Evolutionary conservation across 495 filamentous ascomycete genomes (phyloP).

Genomic region (Friedmanniomyces simplex): DNA sequence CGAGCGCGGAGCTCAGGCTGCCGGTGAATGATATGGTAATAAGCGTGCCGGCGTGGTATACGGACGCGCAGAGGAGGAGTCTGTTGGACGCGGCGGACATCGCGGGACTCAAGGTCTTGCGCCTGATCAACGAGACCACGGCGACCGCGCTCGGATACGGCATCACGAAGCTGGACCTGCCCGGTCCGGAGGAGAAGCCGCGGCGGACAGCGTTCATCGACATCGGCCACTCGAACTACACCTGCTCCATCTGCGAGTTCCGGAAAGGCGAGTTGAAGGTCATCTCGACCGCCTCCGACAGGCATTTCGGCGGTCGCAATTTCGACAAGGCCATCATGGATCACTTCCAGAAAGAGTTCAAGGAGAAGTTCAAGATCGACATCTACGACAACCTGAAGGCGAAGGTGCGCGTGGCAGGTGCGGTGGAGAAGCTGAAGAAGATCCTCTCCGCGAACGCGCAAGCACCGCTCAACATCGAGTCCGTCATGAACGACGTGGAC

Average conservation of each 20-base stretch:
- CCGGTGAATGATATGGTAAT: constrained; percentile 93
- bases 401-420: constrained; percentile 70
- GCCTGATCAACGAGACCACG: constrained; percentile 97
- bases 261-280: constrained; percentile 93
- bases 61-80: constrained; percentile 78
- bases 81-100: constrained; percentile 92
- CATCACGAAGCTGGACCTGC: constrained; percentile 94
- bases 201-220: constrained; percentile 87
- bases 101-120: constrained; percentile 81
- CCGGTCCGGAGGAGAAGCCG: constrained; percentile 81
- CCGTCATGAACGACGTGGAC: constrained; percentile 95
- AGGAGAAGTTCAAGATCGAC: constrained; percentile 37
- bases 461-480: constrained; percentile 96
- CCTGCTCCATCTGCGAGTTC: constrained; percentile 89
- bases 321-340: constrained; percentile 92
- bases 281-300: constrained; percentile 84
- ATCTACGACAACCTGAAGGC: constrained; percentile 85
- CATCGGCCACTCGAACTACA: constrained; percentile 94
- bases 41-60: constrained; percentile 94
- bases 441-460: constrained; percentile 89
- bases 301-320: constrained; percentile 94
- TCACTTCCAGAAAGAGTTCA: constrained; percentile 87
- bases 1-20: constrained; percentile 76
- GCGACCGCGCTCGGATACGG: constrained; percentile 93
- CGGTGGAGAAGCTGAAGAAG: constrained; percentile 98